Conservation (phyloP, 768 basidiomycete genomes). For the Amanita thiersii region DNA sequence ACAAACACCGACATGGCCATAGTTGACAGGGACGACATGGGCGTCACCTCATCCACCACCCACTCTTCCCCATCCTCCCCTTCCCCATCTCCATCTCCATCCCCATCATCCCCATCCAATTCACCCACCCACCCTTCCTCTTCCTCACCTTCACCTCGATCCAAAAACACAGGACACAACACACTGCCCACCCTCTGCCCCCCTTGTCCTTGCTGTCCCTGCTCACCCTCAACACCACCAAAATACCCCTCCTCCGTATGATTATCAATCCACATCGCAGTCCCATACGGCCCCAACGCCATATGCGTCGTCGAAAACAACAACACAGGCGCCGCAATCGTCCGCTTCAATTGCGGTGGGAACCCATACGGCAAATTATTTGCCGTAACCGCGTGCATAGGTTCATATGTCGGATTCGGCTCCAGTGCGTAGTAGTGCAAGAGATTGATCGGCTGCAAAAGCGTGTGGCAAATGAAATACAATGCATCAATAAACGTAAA, state of each 20-base stretch:
- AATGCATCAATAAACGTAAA: background rate
- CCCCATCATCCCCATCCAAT: background rate
- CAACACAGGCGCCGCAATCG: constrained; percentile 47
- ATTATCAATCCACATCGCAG: constrained; percentile 59
- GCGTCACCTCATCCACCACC: background rate
- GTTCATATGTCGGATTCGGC: constrained; percentile 31
- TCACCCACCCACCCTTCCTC: no score
- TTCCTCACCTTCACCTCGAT: constrained; percentile 10
- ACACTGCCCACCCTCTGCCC: constrained; percentile 58
- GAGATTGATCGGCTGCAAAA: constrained; percentile 47
- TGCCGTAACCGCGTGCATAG: constrained; percentile 15
- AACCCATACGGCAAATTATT: constrained; percentile 40
- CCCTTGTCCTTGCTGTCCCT: constrained; percentile 32
- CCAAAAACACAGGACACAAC: constrained; percentile 10
- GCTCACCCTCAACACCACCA: no score
- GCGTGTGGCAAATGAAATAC: no score
- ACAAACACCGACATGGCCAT: constrained; percentile 35
- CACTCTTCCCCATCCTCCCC: background rate
- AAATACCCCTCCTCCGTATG: constrained; percentile 45
- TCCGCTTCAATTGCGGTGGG: constrained; percentile 25
- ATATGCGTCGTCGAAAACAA: constrained; percentile 48
- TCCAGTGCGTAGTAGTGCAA: constrained; percentile 53
- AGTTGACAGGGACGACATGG: constrained; percentile 13
- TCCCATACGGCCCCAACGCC: constrained; percentile 49
- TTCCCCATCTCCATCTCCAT: background rate